Conservation (phyloP, 2,329 filamentous ascomycete genomes). For the Calonectria honghensis region DNA sequence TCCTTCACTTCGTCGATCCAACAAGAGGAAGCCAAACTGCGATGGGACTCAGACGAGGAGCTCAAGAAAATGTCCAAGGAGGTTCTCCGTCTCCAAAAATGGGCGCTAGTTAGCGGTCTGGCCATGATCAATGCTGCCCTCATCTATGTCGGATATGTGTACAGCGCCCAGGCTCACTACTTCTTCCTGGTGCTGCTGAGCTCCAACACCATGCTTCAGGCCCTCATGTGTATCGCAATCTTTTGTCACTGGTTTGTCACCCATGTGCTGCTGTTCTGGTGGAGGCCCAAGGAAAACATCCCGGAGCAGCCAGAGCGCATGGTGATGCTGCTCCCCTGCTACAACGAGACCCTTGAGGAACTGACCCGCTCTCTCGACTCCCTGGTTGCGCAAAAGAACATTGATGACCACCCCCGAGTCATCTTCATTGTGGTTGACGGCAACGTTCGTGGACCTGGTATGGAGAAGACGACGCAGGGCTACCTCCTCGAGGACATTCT, state of each 20-base stretch:
- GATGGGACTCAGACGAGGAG: slow-evolving; percentile 64
- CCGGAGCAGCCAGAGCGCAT: slow-evolving; percentile 65
- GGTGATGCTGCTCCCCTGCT: slow-evolving; percentile 69
- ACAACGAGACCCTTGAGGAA: slow-evolving; percentile 69
- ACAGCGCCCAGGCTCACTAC: slow-evolving; percentile 63
- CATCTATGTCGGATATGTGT: slow-evolving; percentile 61
- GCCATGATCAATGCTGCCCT: slow-evolving; percentile 59
- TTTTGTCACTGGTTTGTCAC: slow-evolving; percentile 58
- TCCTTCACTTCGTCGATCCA: slow-evolving; percentile 61
- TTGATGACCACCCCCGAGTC: slow-evolving; percentile 63
- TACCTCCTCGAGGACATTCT: slow-evolving; percentile 69
- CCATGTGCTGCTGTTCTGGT: slow-evolving; percentile 56
- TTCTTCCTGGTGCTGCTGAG: slow-evolving; percentile 67
- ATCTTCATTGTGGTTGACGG: slow-evolving; percentile 71
- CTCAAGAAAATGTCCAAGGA: slow-evolving; percentile 62
- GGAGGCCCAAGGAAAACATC: slow-evolving; percentile 56
- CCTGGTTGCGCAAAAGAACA: slow-evolving; percentile 64
- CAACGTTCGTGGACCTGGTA: slow-evolving; percentile 66
- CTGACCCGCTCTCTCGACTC: slow-evolving; percentile 67
- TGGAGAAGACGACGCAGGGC: slow-evolving; percentile 68
- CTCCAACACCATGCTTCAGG: slow-evolving; percentile 66
- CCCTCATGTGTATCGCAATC: slow-evolving; percentile 64
- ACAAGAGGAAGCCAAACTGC: slow-evolving; percentile 63
- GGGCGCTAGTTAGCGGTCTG: slow-evolving; percentile 61
- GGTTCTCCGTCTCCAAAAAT: slow-evolving; percentile 63